Base-by-base conservation (phyloP, 805 yeast species). In the Debaryomyces maramus region DNA sequence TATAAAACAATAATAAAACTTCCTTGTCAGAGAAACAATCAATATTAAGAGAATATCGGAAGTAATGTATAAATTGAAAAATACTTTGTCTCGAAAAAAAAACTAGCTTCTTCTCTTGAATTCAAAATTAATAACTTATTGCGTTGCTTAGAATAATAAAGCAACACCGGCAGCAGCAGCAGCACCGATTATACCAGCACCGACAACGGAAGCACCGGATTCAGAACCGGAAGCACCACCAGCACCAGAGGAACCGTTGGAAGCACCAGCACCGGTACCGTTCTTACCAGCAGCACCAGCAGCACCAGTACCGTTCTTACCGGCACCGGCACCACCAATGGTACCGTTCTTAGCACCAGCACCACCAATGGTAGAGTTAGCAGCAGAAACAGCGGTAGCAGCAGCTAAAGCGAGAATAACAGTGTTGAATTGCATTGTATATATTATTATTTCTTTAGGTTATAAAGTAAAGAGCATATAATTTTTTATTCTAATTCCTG, bases 371-470 rank as follows among this genome's bases (percentile, higher is more conserved):
- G 28, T 24, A 24, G 62, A 15, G 38, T 49, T 48, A 46, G 64
- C 63, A 47, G 71, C 71, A 34, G 65, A 56, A 44, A 56, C 70
- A 41, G 60, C 67, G 37, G 67, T 45, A 45, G 52, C 61, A 32
- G 68, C 67, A 48, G 70, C 53, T 59, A 67, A 60, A 51, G 70
- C 64, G 55, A 61, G 50, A 48, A 63, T 44, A 46, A 63, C 60
- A 42, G 64, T 48, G 43, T 58, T 53, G 63, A 66, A 63, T 63
- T 67, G 72, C 73, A 67, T 67, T 64, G 34, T 57, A 28, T 21
- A 31, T 27, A 20, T 34, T 11, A 32, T 18, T 36, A 31, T 23
- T 15, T 13, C 24, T 18, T 39, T 39, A 27, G 24, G 23, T 34
- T 15, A 29, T 26, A 11, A 34, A 32, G 32, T 31, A 32, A 26